Evolutionary conservation across 768 basidiomycete genomes (phyloP), one percentile per base, ranked within the genome.

Genomic region (Mycena polygramma): DNA sequence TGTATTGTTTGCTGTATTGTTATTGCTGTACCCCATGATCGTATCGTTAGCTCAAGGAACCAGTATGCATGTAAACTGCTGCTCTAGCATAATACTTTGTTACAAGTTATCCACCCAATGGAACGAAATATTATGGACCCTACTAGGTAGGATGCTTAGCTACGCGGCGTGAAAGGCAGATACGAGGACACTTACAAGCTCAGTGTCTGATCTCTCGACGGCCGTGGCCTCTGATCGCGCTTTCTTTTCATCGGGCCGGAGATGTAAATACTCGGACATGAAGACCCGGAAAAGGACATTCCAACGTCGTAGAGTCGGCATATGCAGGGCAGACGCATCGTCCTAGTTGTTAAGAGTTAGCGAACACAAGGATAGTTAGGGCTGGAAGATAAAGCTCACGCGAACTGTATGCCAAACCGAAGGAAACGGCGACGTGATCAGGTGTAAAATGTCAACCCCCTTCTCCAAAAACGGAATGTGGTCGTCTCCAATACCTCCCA

Each of bases 361-460:
- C 49, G 69, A 26, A 22, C 14, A 5, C 19, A 36, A 30, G 8
- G n/a, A n/a, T n/a, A n/a, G n/a, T n/a, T 11, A 63, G 17, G 24
- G 13, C 49, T 19, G 22, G 63, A 58, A 51, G 37, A 37, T 39
- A 71, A 24, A 13, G 2, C 88, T 75, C 77, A 95, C 97, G 66
- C 77, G 78, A 43, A 94, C 76, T 10, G 88, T 91, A 79, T 98
- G 96, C 97, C 96, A 98, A 19, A 97, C 95, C 2, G 49, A 68
- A 4, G 98, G 98, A 79, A 99, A 99, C 3, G 94, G 96, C 55
- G 89, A 88, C 3, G 97, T 81, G 63, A 99, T 99, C 54, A 99
- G 78, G 79, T 99, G 98, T 73, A 99, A 81, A 60, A 99, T 82
- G 70, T 90, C 94, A 19, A 99, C 96, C 2, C 98, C 98, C 70